Evolutionary conservation across 345 rosid species (phyloP).

Genomic region (Gossypium bickii): DNA sequence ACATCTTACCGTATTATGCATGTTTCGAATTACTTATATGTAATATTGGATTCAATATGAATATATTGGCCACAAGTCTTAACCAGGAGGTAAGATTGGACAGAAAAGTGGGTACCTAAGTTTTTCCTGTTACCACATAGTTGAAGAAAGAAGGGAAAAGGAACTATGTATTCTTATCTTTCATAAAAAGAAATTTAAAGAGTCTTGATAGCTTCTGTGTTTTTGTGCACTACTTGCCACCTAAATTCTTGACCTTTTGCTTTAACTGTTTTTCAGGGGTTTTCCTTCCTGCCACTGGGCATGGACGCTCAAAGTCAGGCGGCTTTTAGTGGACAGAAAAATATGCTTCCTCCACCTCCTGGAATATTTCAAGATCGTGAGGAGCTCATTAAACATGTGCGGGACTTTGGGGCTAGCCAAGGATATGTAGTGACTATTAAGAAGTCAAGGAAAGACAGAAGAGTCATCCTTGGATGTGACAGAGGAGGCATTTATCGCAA

Average conservation of each 20-base stretch:
- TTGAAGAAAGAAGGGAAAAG: background rate
- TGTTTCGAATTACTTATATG: background rate
- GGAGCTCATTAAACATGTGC: constrained; percentile 36
- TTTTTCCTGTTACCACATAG: background rate
- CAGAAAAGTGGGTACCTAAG: background rate
- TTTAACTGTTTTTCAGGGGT: background rate
- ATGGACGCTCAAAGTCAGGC: constrained; percentile 23
- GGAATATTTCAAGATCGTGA: constrained; percentile 38
- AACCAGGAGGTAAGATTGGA: background rate
- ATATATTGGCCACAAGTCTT: background rate
- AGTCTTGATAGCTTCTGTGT: background rate
- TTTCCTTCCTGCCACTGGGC: constrained; percentile 7
- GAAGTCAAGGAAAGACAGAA: constrained; percentile 43
- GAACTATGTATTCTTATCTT: background rate
- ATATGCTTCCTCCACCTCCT: constrained; percentile 42
- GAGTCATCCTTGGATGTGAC: constrained; percentile 50
- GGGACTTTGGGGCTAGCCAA: constrained; percentile 40
- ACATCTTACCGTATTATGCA: background rate
- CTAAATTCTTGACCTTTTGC: constrained; percentile 1
- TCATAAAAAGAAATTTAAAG: background rate
- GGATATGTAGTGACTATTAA: constrained; percentile 49
- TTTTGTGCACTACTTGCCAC: background rate
- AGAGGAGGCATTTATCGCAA: constrained; percentile 48
- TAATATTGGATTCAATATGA: background rate
- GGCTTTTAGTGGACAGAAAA: constrained; percentile 20